phyloP scores from a whole-genome alignment of 805 yeast species.

The Blastobotrys terrestris region DNA sequence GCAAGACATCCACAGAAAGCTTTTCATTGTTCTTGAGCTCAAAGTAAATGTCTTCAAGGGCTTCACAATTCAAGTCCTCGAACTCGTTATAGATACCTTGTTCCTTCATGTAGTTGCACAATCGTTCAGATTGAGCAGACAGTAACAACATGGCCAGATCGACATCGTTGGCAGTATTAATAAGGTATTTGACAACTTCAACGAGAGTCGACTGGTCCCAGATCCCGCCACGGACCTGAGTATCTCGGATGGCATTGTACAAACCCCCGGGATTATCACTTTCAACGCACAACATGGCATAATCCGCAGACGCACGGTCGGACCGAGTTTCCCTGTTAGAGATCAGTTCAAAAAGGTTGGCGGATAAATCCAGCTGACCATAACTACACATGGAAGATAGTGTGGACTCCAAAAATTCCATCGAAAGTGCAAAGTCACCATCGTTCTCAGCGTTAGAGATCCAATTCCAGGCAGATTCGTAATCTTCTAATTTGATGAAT shows the following conservation, averaged over 20 bases:
- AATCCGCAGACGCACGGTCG: constrained; percentile 23
- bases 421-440: constrained; percentile 8
- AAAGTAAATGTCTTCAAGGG: constrained; percentile 6
- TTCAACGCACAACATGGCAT: constrained; percentile 18
- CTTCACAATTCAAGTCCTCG: constrained; percentile 8
- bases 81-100: neutral
- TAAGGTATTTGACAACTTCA: constrained; percentile 15
- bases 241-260: constrained; percentile 27
- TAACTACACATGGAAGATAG: constrained; percentile 19
- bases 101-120: constrained; percentile 6
- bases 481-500: constrained; percentile 20
- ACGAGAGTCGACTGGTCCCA: constrained; percentile 29
- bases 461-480: constrained; percentile 28
- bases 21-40: constrained; percentile 3
- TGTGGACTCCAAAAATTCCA: constrained; percentile 15
- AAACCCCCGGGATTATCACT: constrained; percentile 16
- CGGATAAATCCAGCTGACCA: constrained; percentile 22
- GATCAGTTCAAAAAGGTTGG: constrained; percentile 24
- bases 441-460: constrained; percentile 20
- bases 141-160: constrained; percentile 27
- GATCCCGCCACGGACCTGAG: constrained; percentile 21
- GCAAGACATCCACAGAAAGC: constrained; percentile 2
- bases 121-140: constrained; percentile 20
- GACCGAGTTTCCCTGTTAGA: constrained; percentile 9
- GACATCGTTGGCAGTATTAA: constrained; percentile 12